A percentile compares a stretch with the other conserved stretches of the same genome.
phyloP scores from a whole-genome alignment of 2,329 filamentous ascomycete species.

The Akanthomyces uredinophilus region DNA sequence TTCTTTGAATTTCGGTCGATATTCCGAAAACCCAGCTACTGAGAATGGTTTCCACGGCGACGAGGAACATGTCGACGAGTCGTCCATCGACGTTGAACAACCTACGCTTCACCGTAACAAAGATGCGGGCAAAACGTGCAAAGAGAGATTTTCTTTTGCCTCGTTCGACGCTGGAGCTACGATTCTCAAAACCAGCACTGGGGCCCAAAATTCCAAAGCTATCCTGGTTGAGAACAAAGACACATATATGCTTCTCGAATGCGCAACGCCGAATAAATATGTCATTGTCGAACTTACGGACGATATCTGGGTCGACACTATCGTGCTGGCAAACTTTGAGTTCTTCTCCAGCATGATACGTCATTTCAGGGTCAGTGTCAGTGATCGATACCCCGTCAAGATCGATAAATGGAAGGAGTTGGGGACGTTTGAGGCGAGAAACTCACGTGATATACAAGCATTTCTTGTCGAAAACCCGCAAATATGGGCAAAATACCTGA shows the following conservation, averaged over 20 bases:
- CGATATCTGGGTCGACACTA: slow-evolving; percentile 78
- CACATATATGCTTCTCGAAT: slow-evolving; percentile 95
- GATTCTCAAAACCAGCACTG: slow-evolving; percentile 80
- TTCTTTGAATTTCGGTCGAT: slow-evolving; percentile 43
- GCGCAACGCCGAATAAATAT: slow-evolving; percentile 81
- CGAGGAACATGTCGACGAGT: slow-evolving; percentile 33
- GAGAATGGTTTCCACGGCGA: slow-evolving; percentile 11
- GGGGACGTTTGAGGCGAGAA: slow-evolving; percentile 84
- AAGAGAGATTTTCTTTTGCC: slow-evolving; percentile 94
- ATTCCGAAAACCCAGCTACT: slow-evolving; percentile 17
- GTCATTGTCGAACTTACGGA: slow-evolving; percentile 92
- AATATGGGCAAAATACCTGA: slow-evolving; percentile 91
- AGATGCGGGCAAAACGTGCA: slow-evolving; percentile 94
- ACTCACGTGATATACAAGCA: slow-evolving; percentile 88
- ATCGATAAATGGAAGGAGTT: slow-evolving; percentile 85
- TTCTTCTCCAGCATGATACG: slow-evolving; percentile 98
- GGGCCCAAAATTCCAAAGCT: slow-evolving; percentile 81
- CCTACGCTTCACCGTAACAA: slow-evolving; percentile 66
- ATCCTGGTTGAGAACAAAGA: slow-evolving; percentile 96
- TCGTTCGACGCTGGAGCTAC: slow-evolving; percentile 96
- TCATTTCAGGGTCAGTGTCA: slow-evolving; percentile 84
- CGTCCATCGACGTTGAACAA: slow-evolving; percentile 37
- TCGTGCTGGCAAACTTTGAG: slow-evolving; percentile 97
- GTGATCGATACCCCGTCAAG: slow-evolving; percentile 91
- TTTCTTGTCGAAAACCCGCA: slow-evolving; percentile 91